These are phyloP conservation scores for Hydnomerulius pinastri DNA, from an alignment of 768 basidiomycete species.

Conservation along the genomic window DNA sequence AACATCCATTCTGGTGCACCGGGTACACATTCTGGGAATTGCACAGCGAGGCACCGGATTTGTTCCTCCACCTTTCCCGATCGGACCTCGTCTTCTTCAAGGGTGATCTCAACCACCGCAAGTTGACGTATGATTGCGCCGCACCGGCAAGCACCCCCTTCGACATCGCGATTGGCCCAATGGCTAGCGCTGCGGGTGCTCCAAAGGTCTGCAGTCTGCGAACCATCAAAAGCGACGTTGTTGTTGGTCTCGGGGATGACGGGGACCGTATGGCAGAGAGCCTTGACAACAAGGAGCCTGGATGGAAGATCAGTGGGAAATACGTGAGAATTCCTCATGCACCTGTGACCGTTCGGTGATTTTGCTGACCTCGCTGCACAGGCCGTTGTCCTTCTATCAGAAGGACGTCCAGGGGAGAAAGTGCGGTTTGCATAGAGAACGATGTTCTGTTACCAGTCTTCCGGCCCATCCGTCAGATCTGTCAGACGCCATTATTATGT, in stretches of 20 bases:
- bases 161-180: conserved; percentile 87
- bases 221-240: conserved; percentile 95
- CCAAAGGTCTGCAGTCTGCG: conserved; percentile 85
- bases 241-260: conserved; percentile 76
- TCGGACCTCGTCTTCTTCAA: conserved; percentile 95
- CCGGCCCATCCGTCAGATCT: too few species aligned
- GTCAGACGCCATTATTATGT: too few species aligned
- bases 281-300: conserved; percentile 83
- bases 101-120: conserved; percentile 92
- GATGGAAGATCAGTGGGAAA: conserved; percentile 98
- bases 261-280: conserved; percentile 73
- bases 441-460: too few species aligned
- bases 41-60: conserved; percentile 80
- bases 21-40: conserved; percentile 94
- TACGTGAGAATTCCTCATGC: conserved; percentile 67
- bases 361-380: conserved; percentile 30
- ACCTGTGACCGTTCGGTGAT: background rate
- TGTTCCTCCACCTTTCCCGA: conserved; percentile 88
- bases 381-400: conserved; percentile 87
- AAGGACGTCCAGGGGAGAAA: conserved; percentile 87
- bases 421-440: conserved; percentile 64
- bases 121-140: conserved; percentile 85
- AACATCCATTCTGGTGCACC: conserved; percentile 95
- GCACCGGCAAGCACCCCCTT: conserved; percentile 88
- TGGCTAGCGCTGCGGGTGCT: conserved; percentile 86